Evolutionary conservation across 1,284 basidiomycete genomes (phyloP), one percentile per base, ranked within the genome.

Genomic region (Leucoagaricus sp.): DNA sequence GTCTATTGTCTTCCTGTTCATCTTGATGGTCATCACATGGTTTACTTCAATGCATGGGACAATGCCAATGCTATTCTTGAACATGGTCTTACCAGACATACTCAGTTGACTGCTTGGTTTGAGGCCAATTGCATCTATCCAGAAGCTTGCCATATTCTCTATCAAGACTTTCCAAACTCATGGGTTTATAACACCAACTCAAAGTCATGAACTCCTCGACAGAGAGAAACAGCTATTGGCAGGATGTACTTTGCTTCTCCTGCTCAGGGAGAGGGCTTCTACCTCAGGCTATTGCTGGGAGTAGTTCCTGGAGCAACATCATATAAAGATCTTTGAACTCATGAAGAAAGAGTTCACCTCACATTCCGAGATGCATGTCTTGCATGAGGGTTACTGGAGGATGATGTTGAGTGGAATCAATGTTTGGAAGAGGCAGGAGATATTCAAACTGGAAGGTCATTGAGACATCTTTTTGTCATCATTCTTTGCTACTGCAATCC

Each of bases 91-190:
- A 73, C 72, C n/a, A n/a, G n/a, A n/a, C n/a, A n/a, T n/a, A n/a
- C n/a, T n/a, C n/a, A n/a, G n/a, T n/a, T n/a, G n/a, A n/a, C n/a
- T 9, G 76, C 65, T 6, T 82, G 68, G 60, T 81, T 82, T 60
- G 65, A 68, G 3, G 72, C 72, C 0, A 81, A 82, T 63, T 48
- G 58, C 0, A 54, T 72, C 53, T 31, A 47, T 26, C 63, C 57
- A 0, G 42, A 54, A 2, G 49, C 55, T 29, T 12, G 13, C 23
- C 4, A 31, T 75, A 10, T 44, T 66, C 0, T 67, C 0, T 79
- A 79, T 54, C 73, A 79, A 33, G 74, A 80, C 0, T 76, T 79
- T 63, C 72, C 65, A 0, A 60, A 69, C 21, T 9, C 59, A 12
- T 69, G 64, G 19, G 52, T 59, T 12, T 23, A 42, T 31, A 15